phyloP scores from a whole-genome alignment of 2,329 filamentous ascomycete species.

The Fusarium chuoi region DNA sequence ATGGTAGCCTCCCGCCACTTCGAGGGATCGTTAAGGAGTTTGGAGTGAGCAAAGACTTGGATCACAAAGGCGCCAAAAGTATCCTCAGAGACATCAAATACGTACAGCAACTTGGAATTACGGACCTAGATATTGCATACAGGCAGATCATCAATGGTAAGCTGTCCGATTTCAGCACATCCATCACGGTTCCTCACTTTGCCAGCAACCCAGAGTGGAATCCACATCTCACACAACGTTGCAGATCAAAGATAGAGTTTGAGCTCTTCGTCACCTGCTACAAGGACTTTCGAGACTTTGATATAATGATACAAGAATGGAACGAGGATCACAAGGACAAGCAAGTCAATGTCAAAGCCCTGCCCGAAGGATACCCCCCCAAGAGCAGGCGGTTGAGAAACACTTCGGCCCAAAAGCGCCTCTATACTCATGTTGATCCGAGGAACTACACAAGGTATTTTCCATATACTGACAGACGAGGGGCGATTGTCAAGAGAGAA shows the following conservation, averaged over 20 bases:
- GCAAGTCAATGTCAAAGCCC: background rate
- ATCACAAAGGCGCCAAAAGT: background rate
- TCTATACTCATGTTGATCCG: background rate
- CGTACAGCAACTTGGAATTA: background rate
- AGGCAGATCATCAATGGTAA: constrained; percentile 38
- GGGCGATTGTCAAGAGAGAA: background rate
- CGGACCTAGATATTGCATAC: background rate
- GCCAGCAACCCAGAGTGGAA: constrained; percentile 15
- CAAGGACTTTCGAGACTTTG: background rate
- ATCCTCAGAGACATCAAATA: background rate
- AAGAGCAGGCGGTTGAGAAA: background rate
- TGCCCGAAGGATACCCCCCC: background rate
- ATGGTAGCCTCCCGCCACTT: background rate
- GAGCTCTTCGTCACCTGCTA: background rate
- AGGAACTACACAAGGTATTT: background rate
- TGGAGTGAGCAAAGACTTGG: background rate
- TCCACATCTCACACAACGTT: background rate
- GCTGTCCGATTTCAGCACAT: constrained; percentile 39
- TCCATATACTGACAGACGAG: background rate
- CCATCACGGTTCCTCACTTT: constrained; percentile 42
- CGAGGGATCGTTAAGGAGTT: constrained; percentile 4
- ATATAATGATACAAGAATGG: background rate
- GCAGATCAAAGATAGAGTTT: background rate
- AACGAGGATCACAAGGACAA: background rate
- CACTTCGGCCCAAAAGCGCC: background rate